Conservation (phyloP, 1,284 basidiomycete genomes). For the Irpex sp. region DNA sequence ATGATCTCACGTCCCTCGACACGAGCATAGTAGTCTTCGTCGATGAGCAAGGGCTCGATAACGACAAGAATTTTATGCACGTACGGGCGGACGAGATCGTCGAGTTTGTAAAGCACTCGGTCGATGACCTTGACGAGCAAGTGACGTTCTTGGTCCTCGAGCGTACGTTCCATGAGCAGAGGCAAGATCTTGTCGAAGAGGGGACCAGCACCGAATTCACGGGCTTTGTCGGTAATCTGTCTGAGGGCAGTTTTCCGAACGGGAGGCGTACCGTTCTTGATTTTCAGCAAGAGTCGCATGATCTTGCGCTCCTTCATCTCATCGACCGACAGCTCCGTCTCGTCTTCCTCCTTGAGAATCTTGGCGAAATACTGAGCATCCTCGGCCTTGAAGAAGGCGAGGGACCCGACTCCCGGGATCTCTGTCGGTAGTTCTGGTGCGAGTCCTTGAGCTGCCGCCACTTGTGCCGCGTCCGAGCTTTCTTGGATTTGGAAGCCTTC, state of each 20-base stretch:
- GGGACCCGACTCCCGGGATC: slow-evolving; percentile 95
- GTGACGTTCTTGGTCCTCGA: slow-evolving; percentile 99
- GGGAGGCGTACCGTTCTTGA: slow-evolving; percentile 99
- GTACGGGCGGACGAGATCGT: slow-evolving; percentile 97
- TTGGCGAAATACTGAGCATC: slow-evolving; percentile 98
- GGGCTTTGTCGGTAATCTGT: slow-evolving; percentile 99
- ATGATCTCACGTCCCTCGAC: slow-evolving; percentile 99
- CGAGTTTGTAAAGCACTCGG: slow-evolving; percentile 97
- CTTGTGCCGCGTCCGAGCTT: slow-evolving; percentile 83
- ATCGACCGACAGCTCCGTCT: slow-evolving; percentile 92
- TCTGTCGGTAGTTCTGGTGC: slow-evolving; percentile 96
- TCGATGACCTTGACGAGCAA: slow-evolving; percentile 99
- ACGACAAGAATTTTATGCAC: slow-evolving; percentile 99
- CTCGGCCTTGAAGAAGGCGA: slow-evolving; percentile 98
- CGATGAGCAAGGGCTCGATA: slow-evolving; percentile 98
- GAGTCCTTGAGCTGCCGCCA: slow-evolving; percentile 86
- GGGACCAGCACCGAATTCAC: slow-evolving; percentile 98
- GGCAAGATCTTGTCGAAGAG: slow-evolving; percentile 99
- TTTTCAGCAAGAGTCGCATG: slow-evolving; percentile 98
- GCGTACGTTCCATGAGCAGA: slow-evolving; percentile 96
- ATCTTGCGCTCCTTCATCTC: slow-evolving; percentile 99
- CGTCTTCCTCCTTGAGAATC: slow-evolving; percentile 93
- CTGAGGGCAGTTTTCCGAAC: slow-evolving; percentile 97
- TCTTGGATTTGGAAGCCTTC: slow-evolving; percentile 97
- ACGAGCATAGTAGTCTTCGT: slow-evolving; percentile 99